Evolutionary conservation across 1,284 basidiomycete species (phyloP).

Genomic region (Ustilago tritici): DNA sequence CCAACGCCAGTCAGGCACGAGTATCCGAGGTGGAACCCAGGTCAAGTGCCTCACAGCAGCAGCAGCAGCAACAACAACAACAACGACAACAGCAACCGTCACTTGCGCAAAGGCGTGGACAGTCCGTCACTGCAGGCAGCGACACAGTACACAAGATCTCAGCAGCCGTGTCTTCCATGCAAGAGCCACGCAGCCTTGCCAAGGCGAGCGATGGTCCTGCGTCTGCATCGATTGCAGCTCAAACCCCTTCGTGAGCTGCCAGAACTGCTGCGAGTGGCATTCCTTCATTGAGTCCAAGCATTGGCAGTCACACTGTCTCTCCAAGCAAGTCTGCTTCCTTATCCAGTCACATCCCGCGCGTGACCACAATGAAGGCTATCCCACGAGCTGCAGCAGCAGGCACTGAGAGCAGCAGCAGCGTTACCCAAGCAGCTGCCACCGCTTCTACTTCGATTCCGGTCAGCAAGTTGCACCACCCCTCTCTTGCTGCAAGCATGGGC

Average conservation of each 20-base stretch:
- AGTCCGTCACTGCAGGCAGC: conserved; percentile 3
- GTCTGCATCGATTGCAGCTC: conserved; percentile 8
- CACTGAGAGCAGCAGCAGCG: conserved; percentile 27
- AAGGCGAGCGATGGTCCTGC: conserved; percentile 5
- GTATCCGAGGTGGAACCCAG: background rate
- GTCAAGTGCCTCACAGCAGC: conserved; percentile 11
- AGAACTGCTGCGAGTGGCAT: conserved; percentile 17
- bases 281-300: conserved; percentile 20
- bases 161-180: background rate
- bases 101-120: conserved; percentile 29
- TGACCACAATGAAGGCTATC: conserved; percentile 39
- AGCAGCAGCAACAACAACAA: too few species aligned
- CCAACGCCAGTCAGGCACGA: background rate
- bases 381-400: conserved; percentile 15
- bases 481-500: conserved; percentile 63
- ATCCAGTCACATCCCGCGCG: conserved; percentile 57
- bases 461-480: conserved; percentile 56
- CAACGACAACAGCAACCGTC: too few species aligned
- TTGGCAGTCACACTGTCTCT: conserved; percentile 31
- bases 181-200: conserved; percentile 7
- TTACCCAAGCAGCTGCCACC: conserved; percentile 32
- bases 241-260: conserved; percentile 27
- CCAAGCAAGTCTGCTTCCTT: conserved; percentile 37
- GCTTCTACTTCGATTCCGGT: conserved; percentile 36
- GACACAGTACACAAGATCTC: conserved; percentile 12